A percentile compares a stretch with the other conserved stretches of the same genome.
Evolutionary conservation across 495 filamentous ascomycete species (phyloP).

Genomic region (Neurospora tetrasperma): DNA sequence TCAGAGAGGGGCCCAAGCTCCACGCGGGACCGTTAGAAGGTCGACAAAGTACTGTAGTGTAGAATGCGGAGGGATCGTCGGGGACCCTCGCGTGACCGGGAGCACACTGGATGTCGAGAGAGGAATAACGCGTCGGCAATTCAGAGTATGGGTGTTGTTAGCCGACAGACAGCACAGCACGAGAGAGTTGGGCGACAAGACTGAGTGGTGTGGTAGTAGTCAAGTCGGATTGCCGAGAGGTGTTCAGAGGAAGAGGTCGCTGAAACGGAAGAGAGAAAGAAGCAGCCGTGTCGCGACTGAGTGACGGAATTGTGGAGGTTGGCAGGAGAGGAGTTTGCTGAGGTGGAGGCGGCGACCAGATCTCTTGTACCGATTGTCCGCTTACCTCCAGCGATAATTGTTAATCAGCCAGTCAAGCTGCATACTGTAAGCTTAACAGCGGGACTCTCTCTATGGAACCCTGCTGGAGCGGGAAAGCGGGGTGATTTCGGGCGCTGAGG

Average conservation of each 20-base stretch:
- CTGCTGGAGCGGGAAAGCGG: neutral
- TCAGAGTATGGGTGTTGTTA: neutral
- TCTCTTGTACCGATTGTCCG: neutral
- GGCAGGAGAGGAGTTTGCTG: constrained; percentile 18
- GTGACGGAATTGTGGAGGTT: constrained; percentile 24
- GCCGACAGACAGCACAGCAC: constrained; percentile 2
- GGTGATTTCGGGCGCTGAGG: neutral
- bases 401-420: neutral
- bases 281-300: constrained; percentile 5
- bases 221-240: neutral
- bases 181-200: neutral
- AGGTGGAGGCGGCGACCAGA: constrained; percentile 9
- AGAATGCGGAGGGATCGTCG: neutral
- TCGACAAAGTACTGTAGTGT: neutral
- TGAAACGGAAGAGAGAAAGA: neutral
- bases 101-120: neutral
- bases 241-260: neutral
- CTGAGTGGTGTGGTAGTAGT: neutral
- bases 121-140: neutral
- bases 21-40: neutral
- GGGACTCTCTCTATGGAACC: neutral
- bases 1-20: constrained; percentile 10
- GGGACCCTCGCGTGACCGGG: neutral
- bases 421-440: neutral
- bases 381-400: neutral